Percentiles rank a stretch among this genome's conserved stretches.
Conservation (phyloP, 108 stramenopile genomes). For the Pseudonitzschia pungens region DNA sequence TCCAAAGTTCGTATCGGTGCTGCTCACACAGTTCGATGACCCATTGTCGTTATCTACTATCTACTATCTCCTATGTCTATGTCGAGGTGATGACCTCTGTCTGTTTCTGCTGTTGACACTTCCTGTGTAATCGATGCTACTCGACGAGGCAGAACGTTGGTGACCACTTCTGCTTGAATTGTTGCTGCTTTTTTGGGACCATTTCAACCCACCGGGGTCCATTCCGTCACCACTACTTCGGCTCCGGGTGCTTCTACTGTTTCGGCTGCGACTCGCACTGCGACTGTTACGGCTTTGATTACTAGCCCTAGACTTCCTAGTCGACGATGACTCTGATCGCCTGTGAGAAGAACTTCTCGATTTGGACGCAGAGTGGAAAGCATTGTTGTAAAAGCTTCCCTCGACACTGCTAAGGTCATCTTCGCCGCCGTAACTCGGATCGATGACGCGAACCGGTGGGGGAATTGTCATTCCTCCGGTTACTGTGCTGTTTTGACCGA, state of each 20-base stretch:
- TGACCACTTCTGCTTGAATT: background rate
- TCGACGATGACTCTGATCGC: background rate
- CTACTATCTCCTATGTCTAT: background rate
- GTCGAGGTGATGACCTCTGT: background rate
- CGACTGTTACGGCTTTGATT: background rate
- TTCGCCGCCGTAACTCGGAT: background rate
- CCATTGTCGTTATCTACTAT: too few species aligned
- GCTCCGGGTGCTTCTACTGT: background rate
- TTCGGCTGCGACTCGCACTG: background rate
- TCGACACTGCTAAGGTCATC: background rate
- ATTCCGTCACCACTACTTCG: background rate
- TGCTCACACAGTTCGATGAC: too few species aligned
- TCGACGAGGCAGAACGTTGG: background rate
- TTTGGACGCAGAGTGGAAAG: background rate
- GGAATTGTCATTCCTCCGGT: background rate
- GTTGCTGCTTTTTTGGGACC: background rate
- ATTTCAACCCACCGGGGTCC: background rate
- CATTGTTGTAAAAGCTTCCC: background rate
- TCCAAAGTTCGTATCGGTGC: too few species aligned
- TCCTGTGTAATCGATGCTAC: background rate
- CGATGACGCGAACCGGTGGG: background rate
- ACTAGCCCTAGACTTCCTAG: background rate
- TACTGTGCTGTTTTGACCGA: background rate
- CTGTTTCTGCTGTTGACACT: background rate
- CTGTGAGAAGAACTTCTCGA: background rate